A percentile compares a stretch with the other conserved stretches of the same genome.
phyloP scores from a whole-genome alignment of 2,329 filamentous ascomycete genomes.

The Colletotrichum tropicicola region DNA sequence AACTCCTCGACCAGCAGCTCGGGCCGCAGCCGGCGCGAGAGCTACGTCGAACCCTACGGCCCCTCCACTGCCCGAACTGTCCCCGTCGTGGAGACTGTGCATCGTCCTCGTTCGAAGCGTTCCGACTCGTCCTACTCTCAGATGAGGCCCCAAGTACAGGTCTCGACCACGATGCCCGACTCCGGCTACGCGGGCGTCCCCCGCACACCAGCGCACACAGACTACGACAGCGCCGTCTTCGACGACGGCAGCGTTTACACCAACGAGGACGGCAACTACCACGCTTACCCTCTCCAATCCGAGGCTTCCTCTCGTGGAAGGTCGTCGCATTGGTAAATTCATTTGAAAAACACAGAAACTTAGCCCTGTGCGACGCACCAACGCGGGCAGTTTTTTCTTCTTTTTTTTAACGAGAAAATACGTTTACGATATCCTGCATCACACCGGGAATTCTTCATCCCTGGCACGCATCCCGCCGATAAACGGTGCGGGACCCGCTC shows the following conservation, averaged over 20 bases:
- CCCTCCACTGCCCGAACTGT: conserved; percentile 10
- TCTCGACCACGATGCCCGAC: conserved; percentile 13
- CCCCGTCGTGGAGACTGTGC: background rate
- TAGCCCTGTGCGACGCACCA: conserved; percentile 23
- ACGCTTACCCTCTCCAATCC: conserved; percentile 41
- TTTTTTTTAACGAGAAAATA: conserved; percentile 11
- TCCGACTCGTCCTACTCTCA: conserved; percentile 15
- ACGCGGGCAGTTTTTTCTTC: background rate
- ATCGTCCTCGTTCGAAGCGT: background rate
- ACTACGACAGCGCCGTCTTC: conserved; percentile 37
- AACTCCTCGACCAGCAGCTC: conserved; percentile 29
- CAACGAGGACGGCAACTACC: conserved; percentile 45
- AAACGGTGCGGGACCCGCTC: conserved; percentile 11
- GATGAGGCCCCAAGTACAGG: conserved; percentile 3
- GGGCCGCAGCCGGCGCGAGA: conserved; percentile 38
- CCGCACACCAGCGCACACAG: conserved; percentile 34
- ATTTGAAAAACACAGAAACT: background rate
- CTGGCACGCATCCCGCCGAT: conserved; percentile 14
- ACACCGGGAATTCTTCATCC: conserved; percentile 21
- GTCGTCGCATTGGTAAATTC: background rate
- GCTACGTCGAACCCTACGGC: conserved; percentile 35
- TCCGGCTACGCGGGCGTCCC: conserved; percentile 40
- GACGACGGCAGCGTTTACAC: conserved; percentile 37
- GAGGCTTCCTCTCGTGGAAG: conserved; percentile 6
- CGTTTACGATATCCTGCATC: conserved; percentile 25